A percentile compares a stretch with the other conserved stretches of the same genome.
Conservation (phyloP, 768 basidiomycete genomes). For the Pleurotus pulmonarius region DNA sequence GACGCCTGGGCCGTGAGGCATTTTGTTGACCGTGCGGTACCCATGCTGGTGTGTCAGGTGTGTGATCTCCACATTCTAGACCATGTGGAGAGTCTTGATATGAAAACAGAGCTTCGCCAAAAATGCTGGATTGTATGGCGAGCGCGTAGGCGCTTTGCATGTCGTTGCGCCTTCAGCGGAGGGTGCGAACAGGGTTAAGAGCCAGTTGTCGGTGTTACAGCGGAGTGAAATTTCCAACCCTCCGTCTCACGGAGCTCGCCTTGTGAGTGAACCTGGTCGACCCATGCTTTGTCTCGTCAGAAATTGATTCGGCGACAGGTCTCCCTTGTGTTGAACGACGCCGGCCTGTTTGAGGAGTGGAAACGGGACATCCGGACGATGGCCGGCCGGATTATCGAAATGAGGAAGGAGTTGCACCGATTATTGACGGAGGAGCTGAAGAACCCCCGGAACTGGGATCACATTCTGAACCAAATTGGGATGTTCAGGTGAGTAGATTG, state of each 20-base stretch:
- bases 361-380: constrained; percentile 86
- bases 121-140: constrained; percentile 93
- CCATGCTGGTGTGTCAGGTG: constrained; percentile 87
- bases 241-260: constrained; percentile 83
- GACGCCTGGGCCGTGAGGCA: constrained; percentile 91
- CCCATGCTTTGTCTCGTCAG: neutral
- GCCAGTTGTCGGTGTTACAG: constrained; percentile 88
- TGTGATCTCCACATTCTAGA: constrained; percentile 15
- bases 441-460: constrained; percentile 94
- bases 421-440: constrained; percentile 73
- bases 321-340: constrained; percentile 75
- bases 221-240: constrained; percentile 96
- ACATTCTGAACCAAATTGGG: constrained; percentile 93
- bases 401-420: constrained; percentile 78
- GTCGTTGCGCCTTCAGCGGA: constrained; percentile 64
- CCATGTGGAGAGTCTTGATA: constrained; percentile 1
- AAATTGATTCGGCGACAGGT: constrained; percentile 41
- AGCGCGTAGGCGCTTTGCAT: constrained; percentile 93
- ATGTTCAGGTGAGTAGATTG: constrained; percentile 79
- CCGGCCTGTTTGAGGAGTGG: constrained; percentile 81
- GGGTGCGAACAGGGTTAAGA: constrained; percentile 69
- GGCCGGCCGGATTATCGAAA: constrained; percentile 89
- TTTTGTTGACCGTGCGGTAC: constrained; percentile 74
- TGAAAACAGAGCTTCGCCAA: constrained; percentile 85
- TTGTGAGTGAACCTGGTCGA: constrained; percentile 40